These are phyloP conservation scores for Penicillium sclerotigenum DNA, from an alignment of 2,329 filamentous ascomycete species.

Conservation along the genomic window DNA sequence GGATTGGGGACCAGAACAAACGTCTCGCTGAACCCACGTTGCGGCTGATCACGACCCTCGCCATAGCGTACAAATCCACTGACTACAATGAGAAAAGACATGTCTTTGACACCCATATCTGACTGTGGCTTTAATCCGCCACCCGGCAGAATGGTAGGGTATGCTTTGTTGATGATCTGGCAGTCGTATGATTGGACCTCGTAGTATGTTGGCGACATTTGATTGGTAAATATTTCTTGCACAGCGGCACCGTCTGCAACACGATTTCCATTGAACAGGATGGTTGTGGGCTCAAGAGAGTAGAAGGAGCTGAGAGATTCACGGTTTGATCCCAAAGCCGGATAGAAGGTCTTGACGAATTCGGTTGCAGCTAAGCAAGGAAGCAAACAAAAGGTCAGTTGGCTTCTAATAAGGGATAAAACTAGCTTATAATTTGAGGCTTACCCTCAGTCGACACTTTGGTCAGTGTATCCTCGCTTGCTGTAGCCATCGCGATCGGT, in stretches of 20 bases:
- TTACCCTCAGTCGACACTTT: conserved; percentile 45
- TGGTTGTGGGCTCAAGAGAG: conserved; percentile 58
- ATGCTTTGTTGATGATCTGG: conserved; percentile 71
- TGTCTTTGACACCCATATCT: conserved; percentile 54
- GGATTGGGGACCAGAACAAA: conserved; percentile 75
- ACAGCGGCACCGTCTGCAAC: conserved; percentile 63
- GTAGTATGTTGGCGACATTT: conserved; percentile 63
- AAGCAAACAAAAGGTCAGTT: not conserved
- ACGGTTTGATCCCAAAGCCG: conserved; percentile 62
- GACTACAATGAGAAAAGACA: conserved; percentile 69
- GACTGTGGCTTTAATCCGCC: conserved; percentile 37
- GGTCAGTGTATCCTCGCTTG: conserved; percentile 36
- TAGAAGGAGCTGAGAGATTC: conserved; percentile 67
- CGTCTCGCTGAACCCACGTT: conserved; percentile 72
- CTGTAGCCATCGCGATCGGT: conserved; percentile 29
- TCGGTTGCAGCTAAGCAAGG: conserved; percentile 59
- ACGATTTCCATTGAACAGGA: conserved; percentile 74
- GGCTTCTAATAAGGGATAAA: not conserved
- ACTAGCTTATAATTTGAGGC: not conserved
- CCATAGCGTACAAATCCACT: conserved; percentile 70
- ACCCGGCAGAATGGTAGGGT: conserved; percentile 52
- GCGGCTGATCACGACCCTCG: conserved; percentile 57
- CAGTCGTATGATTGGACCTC: conserved; percentile 74
- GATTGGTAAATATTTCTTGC: conserved; percentile 64
- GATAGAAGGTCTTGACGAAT: conserved; percentile 74